Base-by-base conservation (phyloP, 2,329 filamentous ascomycete species). In the Diaporthe amygdali region DNA sequence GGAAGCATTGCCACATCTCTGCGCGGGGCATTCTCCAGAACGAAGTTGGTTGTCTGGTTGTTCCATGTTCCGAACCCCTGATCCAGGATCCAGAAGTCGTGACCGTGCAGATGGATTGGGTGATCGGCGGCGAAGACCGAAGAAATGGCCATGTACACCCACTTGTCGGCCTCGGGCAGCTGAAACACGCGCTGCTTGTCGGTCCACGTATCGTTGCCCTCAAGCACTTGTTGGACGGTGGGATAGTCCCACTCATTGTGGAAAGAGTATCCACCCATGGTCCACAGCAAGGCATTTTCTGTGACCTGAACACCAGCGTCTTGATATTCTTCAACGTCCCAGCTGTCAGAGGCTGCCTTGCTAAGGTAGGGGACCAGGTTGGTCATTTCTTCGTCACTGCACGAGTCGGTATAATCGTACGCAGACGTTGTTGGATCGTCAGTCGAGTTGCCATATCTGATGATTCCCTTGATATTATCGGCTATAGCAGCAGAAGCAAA, bases 391-490 rank as follows among this genome's bases (percentile, higher is more conserved):
- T 82, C 79, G 34, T 84, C 83, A 1, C 76, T 75, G 61, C 83
- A 85, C 20, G 74, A 71, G 27, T 75, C 70, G 17, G 34, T 51
- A 41, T 72, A 72, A 41, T 69, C 41, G 27, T 59, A 72, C 25
- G 25, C 66, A 1, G 55, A 66, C 8, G 70, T 55, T 71, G 76
- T 52, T n/a, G 72, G 2, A 71, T 74, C 20, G 20, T 75, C 34
- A 71, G 72, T 34, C 73, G 73, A 34, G 72, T 75, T 73, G 32
- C 81, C 78, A 74, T 86, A 86, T 56, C 79, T 82, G 3, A 89
- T 74, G 59, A 90, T 86, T 2, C 86, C 88, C 56, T 78, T 83
- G 74, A 88, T 86, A 72, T 86, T 83, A 52, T 82, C 78, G 0
- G 77, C 69, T 59, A 8, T 6, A 14, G 22, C 15, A 14, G 41